Evolutionary conservation across 129 eudicot genomes (phyloP).

Genomic region (Tanacetum coccineum): DNA sequence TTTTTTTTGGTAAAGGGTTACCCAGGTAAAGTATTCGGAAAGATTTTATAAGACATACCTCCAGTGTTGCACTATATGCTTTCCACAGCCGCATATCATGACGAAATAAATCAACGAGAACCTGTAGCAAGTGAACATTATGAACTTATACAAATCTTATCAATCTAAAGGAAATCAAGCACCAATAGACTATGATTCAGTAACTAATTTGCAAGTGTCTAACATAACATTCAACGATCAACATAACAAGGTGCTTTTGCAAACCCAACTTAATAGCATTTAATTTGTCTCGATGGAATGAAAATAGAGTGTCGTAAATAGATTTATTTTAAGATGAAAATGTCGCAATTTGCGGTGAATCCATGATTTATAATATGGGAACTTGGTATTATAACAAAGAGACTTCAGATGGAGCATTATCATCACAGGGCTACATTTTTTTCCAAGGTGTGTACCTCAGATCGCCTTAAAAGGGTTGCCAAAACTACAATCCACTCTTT

Average conservation of each 20-base stretch:
- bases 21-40: no score
- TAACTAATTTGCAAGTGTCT: not conserved
- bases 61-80: constrained; percentile 69
- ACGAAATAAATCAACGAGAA: constrained; percentile 83
- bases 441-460: constrained; percentile 57
- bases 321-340: not conserved
- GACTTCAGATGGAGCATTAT: not conserved
- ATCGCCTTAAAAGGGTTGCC: constrained; percentile 92
- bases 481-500: constrained; percentile 98
- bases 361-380: not conserved
- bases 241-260: not conserved
- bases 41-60: constrained; percentile 46
- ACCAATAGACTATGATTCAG: not conserved
- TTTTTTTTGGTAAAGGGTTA: no score
- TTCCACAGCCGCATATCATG: constrained; percentile 88
- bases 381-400: not conserved
- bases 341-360: not conserved
- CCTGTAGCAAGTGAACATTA: constrained; percentile 36
- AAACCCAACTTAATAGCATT: not conserved
- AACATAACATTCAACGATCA: not conserved
- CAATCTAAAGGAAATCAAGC: not conserved
- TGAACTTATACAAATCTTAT: not conserved
- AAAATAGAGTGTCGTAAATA: not conserved
- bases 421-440: not conserved
- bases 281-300: constrained; percentile 1